phyloP scores from a whole-genome alignment of 306 rosid genomes.

The Gynostemma pentaphyllum region DNA sequence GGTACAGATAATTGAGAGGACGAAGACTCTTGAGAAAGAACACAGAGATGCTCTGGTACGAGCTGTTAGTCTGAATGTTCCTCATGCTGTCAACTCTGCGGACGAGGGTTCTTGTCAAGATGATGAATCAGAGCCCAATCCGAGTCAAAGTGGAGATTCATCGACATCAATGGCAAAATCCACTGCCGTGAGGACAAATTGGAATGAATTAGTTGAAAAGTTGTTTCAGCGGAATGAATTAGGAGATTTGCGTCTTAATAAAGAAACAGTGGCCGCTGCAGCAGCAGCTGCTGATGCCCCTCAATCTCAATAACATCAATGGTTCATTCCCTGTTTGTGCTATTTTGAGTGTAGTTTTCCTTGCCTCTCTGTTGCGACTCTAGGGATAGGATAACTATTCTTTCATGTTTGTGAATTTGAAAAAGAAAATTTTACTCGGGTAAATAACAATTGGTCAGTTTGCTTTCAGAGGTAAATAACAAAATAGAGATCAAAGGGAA shows the following conservation, averaged over 20 bases:
- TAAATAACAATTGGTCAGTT: conserved; percentile 1
- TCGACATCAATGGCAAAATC: conserved; percentile 19
- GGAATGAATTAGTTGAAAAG: conserved; percentile 66
- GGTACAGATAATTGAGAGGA: conserved; percentile 33
- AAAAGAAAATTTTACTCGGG: not conserved
- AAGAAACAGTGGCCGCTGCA: conserved; percentile 10
- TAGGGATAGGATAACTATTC: not conserved
- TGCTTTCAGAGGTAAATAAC: not conserved
- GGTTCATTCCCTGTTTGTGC: not conserved
- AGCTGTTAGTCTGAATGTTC: conserved; percentile 58
- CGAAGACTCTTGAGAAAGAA: conserved; percentile 44
- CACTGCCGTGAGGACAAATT: conserved; percentile 28
- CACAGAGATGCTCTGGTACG: conserved; percentile 60
- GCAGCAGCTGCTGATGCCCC: not conserved
- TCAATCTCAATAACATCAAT: not conserved
- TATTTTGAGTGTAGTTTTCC: not conserved
- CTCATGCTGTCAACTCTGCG: conserved; percentile 35
- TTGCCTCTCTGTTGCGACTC: not conserved
- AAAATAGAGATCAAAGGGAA: not conserved
- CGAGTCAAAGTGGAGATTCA: conserved; percentile 11
- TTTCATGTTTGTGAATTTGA: not conserved
- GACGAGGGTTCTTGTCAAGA: conserved; percentile 20
- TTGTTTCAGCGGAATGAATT: conserved; percentile 33
- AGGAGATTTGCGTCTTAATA: conserved; percentile 18
- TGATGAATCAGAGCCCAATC: conserved; percentile 19